A percentile compares a stretch with the other conserved stretches of the same genome.
Conservation (phyloP, 495 filamentous ascomycete species). For the Apodospora peruviana region DNA sequence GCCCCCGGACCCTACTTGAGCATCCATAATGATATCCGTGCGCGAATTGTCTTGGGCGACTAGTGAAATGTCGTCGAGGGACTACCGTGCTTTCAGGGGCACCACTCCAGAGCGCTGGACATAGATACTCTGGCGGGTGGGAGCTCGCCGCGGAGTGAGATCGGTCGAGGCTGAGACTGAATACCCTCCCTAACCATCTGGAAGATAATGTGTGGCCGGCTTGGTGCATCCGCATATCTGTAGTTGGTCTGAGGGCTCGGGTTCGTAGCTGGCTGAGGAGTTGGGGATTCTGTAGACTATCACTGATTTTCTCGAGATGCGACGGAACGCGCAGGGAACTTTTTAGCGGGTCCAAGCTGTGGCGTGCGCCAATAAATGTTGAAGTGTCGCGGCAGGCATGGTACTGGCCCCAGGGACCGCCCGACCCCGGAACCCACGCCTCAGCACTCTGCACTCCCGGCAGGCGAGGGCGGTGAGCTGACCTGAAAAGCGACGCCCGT, state of each 20-base stretch:
- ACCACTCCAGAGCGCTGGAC: conserved; percentile 32
- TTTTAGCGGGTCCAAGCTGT: conserved; percentile 6
- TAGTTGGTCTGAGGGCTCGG: too few relatives aligned
- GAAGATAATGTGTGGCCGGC: conserved; percentile 16
- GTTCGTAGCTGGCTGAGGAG: too few relatives aligned
- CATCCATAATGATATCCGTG: not conserved
- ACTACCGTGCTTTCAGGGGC: not conserved
- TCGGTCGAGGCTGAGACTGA: conserved; percentile 34
- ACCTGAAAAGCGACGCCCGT: not conserved
- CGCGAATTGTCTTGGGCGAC: not conserved
- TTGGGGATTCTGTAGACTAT: too few relatives aligned
- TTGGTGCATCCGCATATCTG: conserved; percentile 13
- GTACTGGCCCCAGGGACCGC: not conserved
- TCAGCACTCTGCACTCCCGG: too few relatives aligned
- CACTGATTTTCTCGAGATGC: not conserved
- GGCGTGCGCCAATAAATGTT: not conserved
- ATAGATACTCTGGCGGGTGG: conserved; percentile 36
- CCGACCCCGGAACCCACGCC: too few relatives aligned
- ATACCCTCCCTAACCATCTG: conserved; percentile 37
- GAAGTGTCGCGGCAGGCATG: conserved; percentile 9
- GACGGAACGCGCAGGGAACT: not conserved
- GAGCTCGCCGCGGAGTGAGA: conserved; percentile 20
- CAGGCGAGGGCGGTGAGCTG: too few relatives aligned
- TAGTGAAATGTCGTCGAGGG: not conserved
- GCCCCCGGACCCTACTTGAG: not conserved